Base-by-base conservation (phyloP, 768 basidiomycete genomes). In the Polyporus arcularius region DNA sequence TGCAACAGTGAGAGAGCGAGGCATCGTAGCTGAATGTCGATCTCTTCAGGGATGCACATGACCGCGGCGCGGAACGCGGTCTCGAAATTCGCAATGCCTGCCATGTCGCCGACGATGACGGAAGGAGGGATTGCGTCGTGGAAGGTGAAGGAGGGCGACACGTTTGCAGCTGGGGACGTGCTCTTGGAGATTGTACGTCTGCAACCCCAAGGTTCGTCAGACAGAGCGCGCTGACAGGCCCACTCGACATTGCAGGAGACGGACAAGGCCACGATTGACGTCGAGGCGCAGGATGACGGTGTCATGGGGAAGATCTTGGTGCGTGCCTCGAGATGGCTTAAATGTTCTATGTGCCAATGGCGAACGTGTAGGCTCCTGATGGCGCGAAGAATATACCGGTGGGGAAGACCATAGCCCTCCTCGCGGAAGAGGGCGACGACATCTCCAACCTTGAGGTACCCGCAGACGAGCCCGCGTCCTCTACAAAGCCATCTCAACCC, bases 251-350 rank as follows among this genome's bases (percentile, higher is more conserved):
- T 45, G 57, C 74, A 94, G 92, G 92, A 94, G 81, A 94, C 92
- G 45, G 92, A 94, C 81, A 94, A 94, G 75, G 92, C 96, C 15
- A 96, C 94, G 2, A 97, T 98, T 70, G 97, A 99, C 73, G 96
- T 99, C 7, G 97, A 99, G 76, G 95, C 97, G 14, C 96, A 96
- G 75, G 96, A 98, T 32, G 96, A 98, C 68, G 97, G 97, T 64
- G 75, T 98, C 15, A 76, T 99, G 71, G 96, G 90, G 57, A 98
- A 93, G 79, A 96, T 98, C 64, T 67, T 99, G 68, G 95, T 95
- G 69, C 30, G 43, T 43, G 31, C 21, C 42, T 21, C 4, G 4
- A 1, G 31, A n/a, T 43, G 15, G 32, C 2, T 4, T 16, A 10
- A 21, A 48, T 4, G 15, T 35, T 11, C 35, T 11, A 11, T 26